phyloP scores from a whole-genome alignment of 352 stramenopile species.

The Stephanocyclus meneghinianus region DNA sequence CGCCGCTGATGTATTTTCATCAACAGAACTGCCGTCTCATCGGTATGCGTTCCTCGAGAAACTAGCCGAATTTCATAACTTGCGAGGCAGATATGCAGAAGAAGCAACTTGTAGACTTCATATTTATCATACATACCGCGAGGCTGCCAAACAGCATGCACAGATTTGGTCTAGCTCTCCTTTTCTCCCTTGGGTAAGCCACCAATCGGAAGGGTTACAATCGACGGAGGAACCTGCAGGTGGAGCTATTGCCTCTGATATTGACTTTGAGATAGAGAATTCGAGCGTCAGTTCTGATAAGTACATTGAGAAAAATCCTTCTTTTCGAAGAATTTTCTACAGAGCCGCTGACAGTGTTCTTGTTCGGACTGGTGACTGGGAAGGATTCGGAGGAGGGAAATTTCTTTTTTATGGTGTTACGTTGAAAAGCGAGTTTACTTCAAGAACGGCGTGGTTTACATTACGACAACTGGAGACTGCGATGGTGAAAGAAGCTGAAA shows the following conservation, averaged over 20 bases:
- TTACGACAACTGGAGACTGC: slow-evolving; percentile 76
- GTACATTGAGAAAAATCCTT: slow-evolving; percentile 63
- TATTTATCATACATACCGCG: slow-evolving; percentile 79
- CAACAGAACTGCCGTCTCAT: slow-evolving; percentile 80
- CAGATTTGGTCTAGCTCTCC: slow-evolving; percentile 80
- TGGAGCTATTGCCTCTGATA: slow-evolving; percentile 53
- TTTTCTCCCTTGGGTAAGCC: slow-evolving; percentile 80
- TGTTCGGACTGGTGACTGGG: slow-evolving; percentile 70
- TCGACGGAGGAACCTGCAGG: slow-evolving; percentile 53
- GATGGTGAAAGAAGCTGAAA: slow-evolving; percentile 83
- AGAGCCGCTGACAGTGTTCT: slow-evolving; percentile 78
- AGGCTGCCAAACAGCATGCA: slow-evolving; percentile 73
- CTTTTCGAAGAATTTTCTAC: slow-evolving; percentile 82
- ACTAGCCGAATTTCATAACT: slow-evolving; percentile 81
- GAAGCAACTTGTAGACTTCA: slow-evolving; percentile 81
- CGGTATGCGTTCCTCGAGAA: slow-evolving; percentile 79
- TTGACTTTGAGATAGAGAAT: slow-evolving; percentile 68
- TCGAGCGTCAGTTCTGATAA: slow-evolving; percentile 58
- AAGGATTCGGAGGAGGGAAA: slow-evolving; percentile 59
- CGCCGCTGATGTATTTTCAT: slow-evolving; percentile 83
- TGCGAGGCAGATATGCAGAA: slow-evolving; percentile 77
- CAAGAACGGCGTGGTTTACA: slow-evolving; percentile 68
- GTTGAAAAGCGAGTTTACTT: slow-evolving; percentile 76
- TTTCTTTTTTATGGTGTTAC: slow-evolving; percentile 80
- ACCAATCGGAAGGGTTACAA: slow-evolving; percentile 59